These are phyloP conservation scores for Fusarium torreyae DNA, from an alignment of 2,329 filamentous ascomycete genomes.

Conservation along the genomic window DNA sequence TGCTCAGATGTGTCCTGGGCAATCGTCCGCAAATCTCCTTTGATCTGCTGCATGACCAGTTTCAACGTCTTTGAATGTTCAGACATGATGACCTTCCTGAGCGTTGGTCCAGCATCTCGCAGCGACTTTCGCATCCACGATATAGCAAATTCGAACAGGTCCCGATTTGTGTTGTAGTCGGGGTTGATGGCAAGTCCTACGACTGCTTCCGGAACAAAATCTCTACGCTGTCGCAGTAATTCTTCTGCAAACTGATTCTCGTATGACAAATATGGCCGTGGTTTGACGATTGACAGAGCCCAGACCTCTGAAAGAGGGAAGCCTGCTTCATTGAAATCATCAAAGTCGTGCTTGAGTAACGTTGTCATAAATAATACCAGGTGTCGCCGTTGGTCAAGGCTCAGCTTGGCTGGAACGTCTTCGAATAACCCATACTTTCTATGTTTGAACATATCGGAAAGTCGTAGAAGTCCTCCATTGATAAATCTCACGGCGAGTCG, in stretches of 20 bases:
- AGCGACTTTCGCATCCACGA: conserved; percentile 66
- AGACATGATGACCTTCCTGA: conserved; percentile 56
- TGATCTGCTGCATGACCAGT: conserved; percentile 69
- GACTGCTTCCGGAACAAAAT: conserved; percentile 60
- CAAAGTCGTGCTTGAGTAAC: conserved; percentile 63
- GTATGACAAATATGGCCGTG: conserved; percentile 61
- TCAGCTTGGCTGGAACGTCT: conserved; percentile 57
- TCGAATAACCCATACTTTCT: conserved; percentile 68
- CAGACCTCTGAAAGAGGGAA: conserved; percentile 67
- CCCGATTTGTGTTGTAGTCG: conserved; percentile 65
- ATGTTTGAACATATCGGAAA: conserved; percentile 62
- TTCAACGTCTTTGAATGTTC: conserved; percentile 63
- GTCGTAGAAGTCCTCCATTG: conserved; percentile 60
- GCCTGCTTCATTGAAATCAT: conserved; percentile 63
- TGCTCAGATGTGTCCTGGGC: conserved; percentile 60
- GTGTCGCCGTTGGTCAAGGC: conserved; percentile 60
- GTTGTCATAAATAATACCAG: conserved; percentile 67
- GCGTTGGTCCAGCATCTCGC: conserved; percentile 56
- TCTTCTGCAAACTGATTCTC: conserved; percentile 66
- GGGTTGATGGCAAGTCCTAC: conserved; percentile 57
- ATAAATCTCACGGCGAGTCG: conserved; percentile 63
- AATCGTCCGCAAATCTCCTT: conserved; percentile 62
- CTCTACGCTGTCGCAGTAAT: conserved; percentile 59
- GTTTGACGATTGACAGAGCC: conserved; percentile 67
- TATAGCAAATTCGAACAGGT: conserved; percentile 66